Evolutionary conservation across 1,139 yeast species (phyloP), one percentile per base, ranked within the genome.

Genomic region (Saccharomyces hybrid): DNA sequence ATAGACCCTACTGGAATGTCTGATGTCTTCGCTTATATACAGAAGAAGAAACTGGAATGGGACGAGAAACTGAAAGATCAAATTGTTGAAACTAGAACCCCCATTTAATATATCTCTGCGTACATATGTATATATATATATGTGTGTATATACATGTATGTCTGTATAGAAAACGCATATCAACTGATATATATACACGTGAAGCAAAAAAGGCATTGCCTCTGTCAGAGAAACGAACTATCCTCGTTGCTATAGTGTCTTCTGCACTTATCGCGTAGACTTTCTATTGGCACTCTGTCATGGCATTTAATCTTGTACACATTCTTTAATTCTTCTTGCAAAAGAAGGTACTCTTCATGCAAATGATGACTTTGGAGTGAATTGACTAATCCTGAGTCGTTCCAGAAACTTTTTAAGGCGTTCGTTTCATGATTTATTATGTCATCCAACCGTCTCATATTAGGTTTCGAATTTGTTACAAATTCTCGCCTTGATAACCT

Each of bases 51-150:
- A 38, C 55, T 64, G 11, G 83, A 82, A 60, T 88, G 95, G 95
- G 87, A 84, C 63, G 79, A 75, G 16, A 82, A 79, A 58, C 75
- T 90, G 47, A 81, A 83, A 62, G 79, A 85, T 65, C 97, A 89
- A 68, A 85, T 90, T 27, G 77, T 79, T 1, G 77, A 79, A 56
- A 81, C 88, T 7, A 74, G 79, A 59, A 59, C 59, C 3, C 62
- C 66, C 4, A 58, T 64, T 27, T 64, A 54, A 57, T n/a, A 19
- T 34, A 26, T 3, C 25, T 19, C 44, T n/a, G 25, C 25, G 25
- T 38, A 38, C 16, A 38, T 38, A 38, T 19, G 9, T 13, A 34
- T 38, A 16, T 38, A 11, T 38, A 14, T n/a, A 13, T 32, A 32
- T 13, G 11, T 29, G 8, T 29, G n/a, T 8, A 29, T 13, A 29